A percentile compares a stretch with the other conserved stretches of the same genome.
phyloP scores from a whole-genome alignment of 2,329 filamentous ascomycete genomes.

The Ceratocystiopsis brevicomis region DNA sequence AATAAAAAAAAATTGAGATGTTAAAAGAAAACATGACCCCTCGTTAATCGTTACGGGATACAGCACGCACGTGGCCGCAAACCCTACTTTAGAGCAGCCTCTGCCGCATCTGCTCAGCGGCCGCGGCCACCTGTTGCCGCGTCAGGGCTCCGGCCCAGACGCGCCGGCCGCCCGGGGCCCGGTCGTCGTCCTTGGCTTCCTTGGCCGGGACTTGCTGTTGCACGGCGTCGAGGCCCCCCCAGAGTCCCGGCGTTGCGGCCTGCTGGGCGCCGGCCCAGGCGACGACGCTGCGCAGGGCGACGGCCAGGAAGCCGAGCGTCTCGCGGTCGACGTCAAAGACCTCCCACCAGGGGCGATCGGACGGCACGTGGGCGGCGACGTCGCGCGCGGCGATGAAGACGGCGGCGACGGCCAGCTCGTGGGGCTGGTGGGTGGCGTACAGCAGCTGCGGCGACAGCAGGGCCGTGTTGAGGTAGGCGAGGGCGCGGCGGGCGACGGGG shows the following conservation, averaged over 20 bases:
- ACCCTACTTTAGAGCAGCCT: neutral
- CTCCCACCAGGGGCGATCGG: conserved; percentile 81
- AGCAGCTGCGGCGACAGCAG: conserved; percentile 74
- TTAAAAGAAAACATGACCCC: neutral
- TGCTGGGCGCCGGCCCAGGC: conserved; percentile 39
- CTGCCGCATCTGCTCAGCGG: conserved; percentile 35
- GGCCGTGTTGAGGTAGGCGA: conserved; percentile 71
- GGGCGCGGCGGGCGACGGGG: conserved; percentile 39
- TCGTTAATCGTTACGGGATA: too few species aligned
- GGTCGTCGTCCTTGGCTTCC: too few species aligned
- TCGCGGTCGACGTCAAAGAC: conserved; percentile 93
- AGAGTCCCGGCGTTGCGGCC: too few species aligned
- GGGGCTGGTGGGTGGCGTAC: conserved; percentile 82
- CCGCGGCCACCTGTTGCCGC: conserved; percentile 26
- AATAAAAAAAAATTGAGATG: neutral
- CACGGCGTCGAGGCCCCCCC: too few species aligned
- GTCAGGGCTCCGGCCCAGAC: conserved; percentile 31
- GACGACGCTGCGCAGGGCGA: conserved; percentile 63
- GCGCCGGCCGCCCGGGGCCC: too few species aligned
- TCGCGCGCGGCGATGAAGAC: conserved; percentile 73
- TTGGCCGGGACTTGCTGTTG: too few species aligned
- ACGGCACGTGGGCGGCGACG: neutral
- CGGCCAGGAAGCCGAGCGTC: conserved; percentile 80
- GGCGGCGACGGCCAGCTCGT: conserved; percentile 66
- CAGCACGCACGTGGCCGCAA: too few species aligned